phyloP scores from a whole-genome alignment of 768 basidiomycete species.

The Cubamyces sp. region DNA sequence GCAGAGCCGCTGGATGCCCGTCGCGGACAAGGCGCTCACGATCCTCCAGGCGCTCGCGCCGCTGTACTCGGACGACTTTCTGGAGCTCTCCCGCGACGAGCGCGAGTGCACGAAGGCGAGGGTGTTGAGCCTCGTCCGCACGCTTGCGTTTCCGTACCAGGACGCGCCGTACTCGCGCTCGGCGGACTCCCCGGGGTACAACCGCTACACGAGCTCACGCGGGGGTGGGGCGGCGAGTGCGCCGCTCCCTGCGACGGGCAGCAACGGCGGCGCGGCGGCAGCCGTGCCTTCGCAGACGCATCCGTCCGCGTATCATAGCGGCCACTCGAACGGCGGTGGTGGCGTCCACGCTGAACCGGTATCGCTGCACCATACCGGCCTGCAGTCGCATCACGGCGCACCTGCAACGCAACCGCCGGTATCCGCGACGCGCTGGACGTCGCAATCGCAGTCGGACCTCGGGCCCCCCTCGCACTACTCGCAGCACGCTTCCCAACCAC shows the following conservation, averaged over 20 bases:
- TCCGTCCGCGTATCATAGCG: neutral
- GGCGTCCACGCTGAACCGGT: neutral
- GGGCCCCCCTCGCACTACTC: conserved; percentile 1
- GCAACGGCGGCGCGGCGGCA: no score
- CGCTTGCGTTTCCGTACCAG: conserved; percentile 82
- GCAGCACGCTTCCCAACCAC: conserved; percentile 10
- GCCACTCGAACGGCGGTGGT: neutral
- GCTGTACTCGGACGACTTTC: conserved; percentile 70
- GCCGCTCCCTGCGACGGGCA: no score
- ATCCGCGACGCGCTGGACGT: conserved; percentile 31
- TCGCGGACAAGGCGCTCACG: conserved; percentile 76
- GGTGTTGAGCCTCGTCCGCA: conserved; percentile 68
- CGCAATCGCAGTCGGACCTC: conserved; percentile 17
- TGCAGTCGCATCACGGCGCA: conserved; percentile 9
- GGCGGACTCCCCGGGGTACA: conserved; percentile 48
- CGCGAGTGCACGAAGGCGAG: conserved; percentile 63
- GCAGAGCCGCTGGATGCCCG: conserved; percentile 61
- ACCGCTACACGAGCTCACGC: conserved; percentile 17
- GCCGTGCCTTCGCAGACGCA: no score
- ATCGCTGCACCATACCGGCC: conserved; percentile 7
- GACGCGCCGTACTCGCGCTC: conserved; percentile 63
- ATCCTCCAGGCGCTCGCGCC: conserved; percentile 75
- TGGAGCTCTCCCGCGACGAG: conserved; percentile 48
- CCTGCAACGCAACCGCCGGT: conserved; percentile 28
- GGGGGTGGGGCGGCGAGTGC: neutral